Base-by-base conservation (phyloP, 345 rosid genomes). In the Populus tremula region DNA sequence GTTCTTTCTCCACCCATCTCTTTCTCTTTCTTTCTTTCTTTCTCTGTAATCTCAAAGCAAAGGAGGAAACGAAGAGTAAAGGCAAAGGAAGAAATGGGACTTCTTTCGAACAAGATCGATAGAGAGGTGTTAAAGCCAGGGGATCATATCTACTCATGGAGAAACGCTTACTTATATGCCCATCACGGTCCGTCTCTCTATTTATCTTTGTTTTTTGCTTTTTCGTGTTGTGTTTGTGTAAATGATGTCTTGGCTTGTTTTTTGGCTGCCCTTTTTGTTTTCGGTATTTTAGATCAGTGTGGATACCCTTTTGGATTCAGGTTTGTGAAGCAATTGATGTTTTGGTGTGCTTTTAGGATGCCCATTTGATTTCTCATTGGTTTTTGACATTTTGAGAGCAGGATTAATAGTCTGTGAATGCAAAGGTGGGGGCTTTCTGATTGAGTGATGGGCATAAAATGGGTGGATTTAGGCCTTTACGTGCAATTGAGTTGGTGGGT, bases 91-190 rank as follows among this genome's bases (percentile, higher is more conserved):
- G 2, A 47, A 73, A 92, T 93, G 90, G 93, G 93, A 31, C 71
- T 93, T 63, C 65, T 91, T 16, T 90, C 93, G 1, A 87, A 93
- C 84, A 79, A 74, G 78, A 87, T 92, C 82, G 43, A 66, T 8
- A 86, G 84, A 70, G 91, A 91, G 21, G 79, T 86, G 36, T 75
- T 92, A 3, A 87, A 88, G 73, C 56, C 91, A 7, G 96, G 96
- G 17, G 96, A 92, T 86, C 98, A 94, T 79, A 90, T 94, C 75
- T 94, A 92, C 76, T 88, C 98, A 4, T 94, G 97, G 96, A 87
- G 96, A 56, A 79, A 64, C 43, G 91, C 87, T 78, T 94, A 86
- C 83, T 31, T 87, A 64, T 94, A 94, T 69, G 84, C 93, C 27
- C 98, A 92, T 78, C 98, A 93, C 81, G 97, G 97, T 92, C 75